Evolutionary conservation across 1,284 basidiomycete species (phyloP).

Genomic region (Boletus sp.): DNA sequence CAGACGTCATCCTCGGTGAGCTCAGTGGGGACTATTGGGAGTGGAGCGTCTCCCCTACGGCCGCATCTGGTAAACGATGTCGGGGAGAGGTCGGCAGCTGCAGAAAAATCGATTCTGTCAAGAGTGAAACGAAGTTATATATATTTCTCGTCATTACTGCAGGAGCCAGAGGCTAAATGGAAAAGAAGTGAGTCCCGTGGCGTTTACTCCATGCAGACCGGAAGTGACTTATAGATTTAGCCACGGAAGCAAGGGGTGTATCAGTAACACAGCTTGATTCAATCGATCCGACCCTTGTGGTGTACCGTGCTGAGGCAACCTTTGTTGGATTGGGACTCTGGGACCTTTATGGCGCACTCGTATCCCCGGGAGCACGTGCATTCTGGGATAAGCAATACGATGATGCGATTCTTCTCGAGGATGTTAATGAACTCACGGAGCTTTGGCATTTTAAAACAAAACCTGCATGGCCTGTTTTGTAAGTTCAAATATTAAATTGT

Average conservation of each 20-base stretch:
- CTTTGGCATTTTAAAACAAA: conserved; percentile 89
- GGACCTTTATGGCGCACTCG: conserved; percentile 91
- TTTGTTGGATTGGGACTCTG: conserved; percentile 96
- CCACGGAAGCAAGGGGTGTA: conserved; percentile 84
- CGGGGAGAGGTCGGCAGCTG: conserved; percentile 57
- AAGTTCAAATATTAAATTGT: no score
- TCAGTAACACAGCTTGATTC: conserved; percentile 95
- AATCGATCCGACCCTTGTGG: conserved; percentile 94
- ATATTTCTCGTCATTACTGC: conserved; percentile 94
- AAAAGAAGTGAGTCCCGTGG: conserved; percentile 56
- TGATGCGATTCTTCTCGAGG: conserved; percentile 80
- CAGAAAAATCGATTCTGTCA: conserved; percentile 76
- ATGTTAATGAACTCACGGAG: conserved; percentile 89
- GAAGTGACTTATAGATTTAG: conserved; percentile 34
- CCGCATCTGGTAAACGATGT: conserved; percentile 33
- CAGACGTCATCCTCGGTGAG: conserved; percentile 54
- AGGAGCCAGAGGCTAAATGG: conserved; percentile 99
- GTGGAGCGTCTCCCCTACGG: conserved; percentile 34
- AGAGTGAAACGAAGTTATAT: conserved; percentile 93
- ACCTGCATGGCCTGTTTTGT: conserved; percentile 90
- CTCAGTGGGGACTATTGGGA: conserved; percentile 33
- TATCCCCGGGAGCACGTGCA: conserved; percentile 75
- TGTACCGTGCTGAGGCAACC: conserved; percentile 94
- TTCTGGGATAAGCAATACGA: conserved; percentile 93
- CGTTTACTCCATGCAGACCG: not conserved